Evolutionary conservation across 2,329 filamentous ascomycete genomes (phyloP).

Genomic region (Botryotinia globosa): DNA sequence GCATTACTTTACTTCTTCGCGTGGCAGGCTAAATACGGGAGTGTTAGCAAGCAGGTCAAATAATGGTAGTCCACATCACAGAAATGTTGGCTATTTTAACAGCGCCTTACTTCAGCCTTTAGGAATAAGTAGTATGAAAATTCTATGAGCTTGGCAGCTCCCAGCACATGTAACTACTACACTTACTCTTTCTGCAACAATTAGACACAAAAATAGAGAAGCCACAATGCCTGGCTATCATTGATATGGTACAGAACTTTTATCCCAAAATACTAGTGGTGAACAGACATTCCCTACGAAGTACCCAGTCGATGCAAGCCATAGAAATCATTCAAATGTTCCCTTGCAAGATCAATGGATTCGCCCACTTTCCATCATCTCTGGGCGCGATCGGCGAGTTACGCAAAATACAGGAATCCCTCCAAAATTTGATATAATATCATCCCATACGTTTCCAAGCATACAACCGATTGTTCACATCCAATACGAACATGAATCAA

Average conservation of each 20-base stretch:
- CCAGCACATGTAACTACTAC: neutral
- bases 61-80: slow-evolving; percentile 18
- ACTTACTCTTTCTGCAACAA: too few relatives aligned
- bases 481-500: neutral
- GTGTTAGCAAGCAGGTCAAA: slow-evolving; percentile 51
- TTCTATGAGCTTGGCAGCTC: neutral
- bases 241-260: neutral
- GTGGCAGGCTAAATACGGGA: slow-evolving; percentile 97
- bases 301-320: neutral
- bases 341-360: neutral
- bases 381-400: neutral
- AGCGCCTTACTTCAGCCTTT: neutral
- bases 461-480: neutral
- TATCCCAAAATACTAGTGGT: neutral
- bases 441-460: neutral
- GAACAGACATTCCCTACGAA: too few relatives aligned
- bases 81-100: neutral
- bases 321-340: neutral
- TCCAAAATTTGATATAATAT: neutral
- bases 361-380: neutral
- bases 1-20: slow-evolving; percentile 95
- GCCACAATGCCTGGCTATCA: neutral
- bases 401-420: neutral
- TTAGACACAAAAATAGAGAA: neutral
- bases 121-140: neutral